A percentile compares a stretch with the other conserved stretches of the same genome.
These are phyloP conservation scores for Alternaria tenuissima DNA, from an alignment of 2,329 filamentous ascomycete species.

Conservation along the genomic window DNA sequence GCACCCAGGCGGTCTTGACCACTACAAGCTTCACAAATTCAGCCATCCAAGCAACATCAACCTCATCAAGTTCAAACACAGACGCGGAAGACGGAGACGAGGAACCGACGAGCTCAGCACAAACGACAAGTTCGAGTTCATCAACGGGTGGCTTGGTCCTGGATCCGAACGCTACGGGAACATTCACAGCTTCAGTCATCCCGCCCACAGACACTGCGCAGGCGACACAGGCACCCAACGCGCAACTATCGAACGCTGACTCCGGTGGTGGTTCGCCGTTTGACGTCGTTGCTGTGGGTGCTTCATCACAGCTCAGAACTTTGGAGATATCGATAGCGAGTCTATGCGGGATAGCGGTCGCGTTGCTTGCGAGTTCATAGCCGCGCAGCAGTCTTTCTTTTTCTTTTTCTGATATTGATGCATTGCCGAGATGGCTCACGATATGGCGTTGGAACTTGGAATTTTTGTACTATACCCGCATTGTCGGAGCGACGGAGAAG, in stretches of 20 bases:
- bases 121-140: constrained; percentile 9
- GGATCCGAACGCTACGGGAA: constrained; percentile 27
- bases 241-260: constrained; percentile 46
- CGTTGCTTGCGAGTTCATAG: constrained; percentile 21
- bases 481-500: constrained; percentile 1
- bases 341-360: constrained; percentile 22
- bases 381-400: not conserved
- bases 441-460: constrained; percentile 25
- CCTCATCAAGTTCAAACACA: constrained; percentile 6
- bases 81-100: constrained; percentile 12
- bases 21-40: constrained; percentile 8
- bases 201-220: constrained; percentile 17
- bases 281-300: constrained; percentile 43
- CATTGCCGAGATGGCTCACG: constrained; percentile 22
- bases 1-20: constrained; percentile 8
- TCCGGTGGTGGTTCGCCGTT: constrained; percentile 58
- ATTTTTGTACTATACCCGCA: constrained; percentile 41
- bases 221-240: constrained; percentile 27
- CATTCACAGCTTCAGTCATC: constrained; percentile 11
- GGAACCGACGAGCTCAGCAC: constrained; percentile 12
- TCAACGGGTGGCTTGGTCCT: constrained; percentile 18
- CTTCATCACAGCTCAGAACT: constrained; percentile 23
- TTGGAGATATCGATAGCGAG: constrained; percentile 12
- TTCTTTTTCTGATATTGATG: constrained; percentile 15
- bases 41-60: constrained; percentile 10